Base-by-base conservation (phyloP, 352 stramenopile genomes). In the Bremia lactucae region DNA sequence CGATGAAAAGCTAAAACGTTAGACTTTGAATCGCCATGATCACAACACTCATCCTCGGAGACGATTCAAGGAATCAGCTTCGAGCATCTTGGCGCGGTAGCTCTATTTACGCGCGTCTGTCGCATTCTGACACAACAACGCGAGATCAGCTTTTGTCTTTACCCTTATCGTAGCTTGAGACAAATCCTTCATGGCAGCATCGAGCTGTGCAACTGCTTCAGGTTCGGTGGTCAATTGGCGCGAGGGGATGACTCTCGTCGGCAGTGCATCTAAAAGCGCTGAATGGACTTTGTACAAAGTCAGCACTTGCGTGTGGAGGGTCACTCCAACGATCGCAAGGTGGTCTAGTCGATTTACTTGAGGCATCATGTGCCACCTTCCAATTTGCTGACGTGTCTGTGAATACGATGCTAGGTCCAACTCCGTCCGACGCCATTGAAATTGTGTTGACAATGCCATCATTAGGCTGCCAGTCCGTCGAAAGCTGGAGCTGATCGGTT, bases 281-380 rank as follows among this genome's bases (percentile, higher is more conserved):
- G 57, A 60, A 34, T 65, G 55, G 3, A 40, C 55, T 5, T 57
- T n/a, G 33, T 75, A 68, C 2, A 65, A 13, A 36, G 65, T 51
- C 25, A 69, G 42, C 9, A 73, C 52, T 20, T 78, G 65, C 4
- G 55, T 70, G 39, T 67, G 65, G 22, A 71, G 45, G 1, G 66
- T 82, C 25, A 67, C 40, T 15, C 64, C 66, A 6, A 66, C 38
- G 29, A 78, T 51, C 3, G 44, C 65, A 2, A 78, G 21, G 49
- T 78, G 65, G 31, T 81, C 69, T 35, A 81, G 44, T 20, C 48
- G 49, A 18, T 66, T 58, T 9, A 82, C 36, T 45, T 62, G 57
- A 8, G 52, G 51, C 69, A 82, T 74, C 14, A 47, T 33, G 51
- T 76, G 73, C 69, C 69, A 82, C 34, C 63, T 70, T 29, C 69